Evolutionary conservation across 2,329 filamentous ascomycete genomes (phyloP).

Genomic region (Sporothrix protearum): DNA sequence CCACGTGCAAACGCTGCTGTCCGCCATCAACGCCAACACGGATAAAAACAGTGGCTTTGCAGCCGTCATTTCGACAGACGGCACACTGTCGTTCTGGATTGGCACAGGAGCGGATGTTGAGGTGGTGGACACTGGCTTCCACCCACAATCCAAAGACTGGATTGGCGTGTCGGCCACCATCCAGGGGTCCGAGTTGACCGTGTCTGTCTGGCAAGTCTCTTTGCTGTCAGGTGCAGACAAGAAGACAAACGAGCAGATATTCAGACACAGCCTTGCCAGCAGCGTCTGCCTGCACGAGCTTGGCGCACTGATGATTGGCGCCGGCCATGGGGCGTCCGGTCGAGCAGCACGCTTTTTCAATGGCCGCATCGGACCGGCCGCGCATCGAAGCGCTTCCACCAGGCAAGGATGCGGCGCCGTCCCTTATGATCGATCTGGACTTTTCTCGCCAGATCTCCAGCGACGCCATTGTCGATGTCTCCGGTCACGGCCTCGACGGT

Average conservation of each 20-base stretch:
- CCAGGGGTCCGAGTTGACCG: not conserved
- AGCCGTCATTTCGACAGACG: not conserved
- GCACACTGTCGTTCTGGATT: not conserved
- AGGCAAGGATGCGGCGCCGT: not conserved
- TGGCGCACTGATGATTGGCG: not conserved
- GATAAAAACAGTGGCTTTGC: not conserved
- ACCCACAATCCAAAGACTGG: not conserved
- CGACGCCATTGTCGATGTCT: constrained; percentile 1
- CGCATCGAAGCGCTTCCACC: not conserved
- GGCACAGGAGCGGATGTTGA: not conserved
- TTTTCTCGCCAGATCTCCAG: constrained; percentile 7
- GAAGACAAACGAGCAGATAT: not conserved
- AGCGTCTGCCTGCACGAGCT: not conserved
- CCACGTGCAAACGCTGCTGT: not conserved
- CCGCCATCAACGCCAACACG: not conserved
- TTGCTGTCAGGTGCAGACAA: not conserved
- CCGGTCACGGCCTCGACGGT: not conserved
- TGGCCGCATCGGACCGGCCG: constrained; percentile 14
- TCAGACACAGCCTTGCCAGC: not conserved
- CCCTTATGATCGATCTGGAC: not conserved
- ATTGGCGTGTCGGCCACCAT: not conserved
- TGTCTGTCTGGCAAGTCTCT: not conserved
- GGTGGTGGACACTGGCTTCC: not conserved
- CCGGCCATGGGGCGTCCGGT: not conserved
- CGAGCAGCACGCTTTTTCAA: constrained; percentile 17